Conservation (phyloP, 257 asterid genomes). For the Solanum appendiculatum region DNA sequence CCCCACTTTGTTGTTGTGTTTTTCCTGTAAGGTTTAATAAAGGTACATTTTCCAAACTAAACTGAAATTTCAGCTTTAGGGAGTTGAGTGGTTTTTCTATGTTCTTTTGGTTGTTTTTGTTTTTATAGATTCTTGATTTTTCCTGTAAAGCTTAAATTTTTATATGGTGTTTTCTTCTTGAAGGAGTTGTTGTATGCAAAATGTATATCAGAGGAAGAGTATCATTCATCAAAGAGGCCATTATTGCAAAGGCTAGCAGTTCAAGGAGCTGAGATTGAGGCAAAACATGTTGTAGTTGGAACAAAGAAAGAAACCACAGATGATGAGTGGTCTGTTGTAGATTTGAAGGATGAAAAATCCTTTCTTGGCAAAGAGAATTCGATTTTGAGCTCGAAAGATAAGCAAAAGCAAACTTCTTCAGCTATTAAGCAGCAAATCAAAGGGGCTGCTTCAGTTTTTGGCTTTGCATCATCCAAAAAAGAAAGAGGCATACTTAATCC, state of each 20-base stretch:
- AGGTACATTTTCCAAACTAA: neutral
- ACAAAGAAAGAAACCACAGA: conserved; percentile 24
- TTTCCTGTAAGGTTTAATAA: no score
- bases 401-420: conserved; percentile 20
- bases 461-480: conserved; percentile 42
- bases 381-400: conserved; percentile 15
- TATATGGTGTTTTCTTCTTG: neutral
- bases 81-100: neutral
- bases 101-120: neutral
- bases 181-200: conserved; percentile 76
- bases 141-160: neutral
- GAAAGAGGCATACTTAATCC: conserved; percentile 10
- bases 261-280: conserved; percentile 91
- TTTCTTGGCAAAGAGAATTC: conserved; percentile 10
- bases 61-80: neutral
- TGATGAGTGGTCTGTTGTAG: conserved; percentile 67
- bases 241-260: conserved; percentile 73
- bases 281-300: conserved; percentile 52
- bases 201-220: conserved; percentile 86
- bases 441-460: conserved; percentile 46
- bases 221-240: conserved; percentile 80
- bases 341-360: conserved; percentile 46
- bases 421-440: conserved; percentile 40
- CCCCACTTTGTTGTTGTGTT: no score
- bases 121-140: neutral